Percentiles rank a stretch among this genome's conserved stretches.
These are phyloP conservation scores for Metschnikowia lunata DNA, from an alignment of 805 yeast genomes.

Conservation along the genomic window DNA sequence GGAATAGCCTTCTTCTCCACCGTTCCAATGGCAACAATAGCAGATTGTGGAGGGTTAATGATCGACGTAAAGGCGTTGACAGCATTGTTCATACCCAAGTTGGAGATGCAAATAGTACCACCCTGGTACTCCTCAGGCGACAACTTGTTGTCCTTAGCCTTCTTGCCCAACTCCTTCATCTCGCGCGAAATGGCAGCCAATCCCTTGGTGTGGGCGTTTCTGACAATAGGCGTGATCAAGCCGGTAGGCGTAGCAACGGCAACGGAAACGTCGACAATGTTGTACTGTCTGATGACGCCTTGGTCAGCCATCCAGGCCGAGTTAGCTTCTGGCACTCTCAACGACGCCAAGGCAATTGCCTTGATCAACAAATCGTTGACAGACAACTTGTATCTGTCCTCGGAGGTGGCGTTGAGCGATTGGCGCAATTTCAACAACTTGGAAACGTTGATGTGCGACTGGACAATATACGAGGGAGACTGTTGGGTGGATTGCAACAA, in stretches of 20 bases:
- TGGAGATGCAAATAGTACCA: slow-evolving; percentile 97
- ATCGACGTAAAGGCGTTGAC: slow-evolving; percentile 91
- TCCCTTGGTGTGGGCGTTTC: slow-evolving; percentile 84
- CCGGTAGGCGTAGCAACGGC: slow-evolving; percentile 99
- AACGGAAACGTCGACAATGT: slow-evolving; percentile 91
- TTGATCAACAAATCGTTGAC: slow-evolving; percentile 92
- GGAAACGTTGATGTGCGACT: slow-evolving; percentile 79
- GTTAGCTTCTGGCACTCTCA: slow-evolving; percentile 90
- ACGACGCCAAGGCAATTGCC: slow-evolving; percentile 87
- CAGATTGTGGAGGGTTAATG: slow-evolving; percentile 95
- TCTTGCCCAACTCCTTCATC: slow-evolving; percentile 89
- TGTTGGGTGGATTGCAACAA: slow-evolving; percentile 78
- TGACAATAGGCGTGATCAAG: slow-evolving; percentile 91
- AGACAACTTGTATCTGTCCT: slow-evolving; percentile 85
- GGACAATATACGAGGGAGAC: slow-evolving; percentile 89
- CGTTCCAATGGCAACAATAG: slow-evolving; percentile 93
- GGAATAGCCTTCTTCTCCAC: slow-evolving; percentile 89
- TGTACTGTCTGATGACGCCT: slow-evolving; percentile 88
- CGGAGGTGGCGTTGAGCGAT: slow-evolving; percentile 77
- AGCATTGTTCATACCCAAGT: slow-evolving; percentile 98
- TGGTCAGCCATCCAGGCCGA: slow-evolving; percentile 88
- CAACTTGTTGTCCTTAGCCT: slow-evolving; percentile 92
- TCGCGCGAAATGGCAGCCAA: slow-evolving; percentile 74
- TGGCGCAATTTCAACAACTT: slow-evolving; percentile 90
- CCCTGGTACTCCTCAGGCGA: slow-evolving; percentile 98